phyloP scores from a whole-genome alignment of 106 monocot genomes.

The Hemerocallis citrina region DNA sequence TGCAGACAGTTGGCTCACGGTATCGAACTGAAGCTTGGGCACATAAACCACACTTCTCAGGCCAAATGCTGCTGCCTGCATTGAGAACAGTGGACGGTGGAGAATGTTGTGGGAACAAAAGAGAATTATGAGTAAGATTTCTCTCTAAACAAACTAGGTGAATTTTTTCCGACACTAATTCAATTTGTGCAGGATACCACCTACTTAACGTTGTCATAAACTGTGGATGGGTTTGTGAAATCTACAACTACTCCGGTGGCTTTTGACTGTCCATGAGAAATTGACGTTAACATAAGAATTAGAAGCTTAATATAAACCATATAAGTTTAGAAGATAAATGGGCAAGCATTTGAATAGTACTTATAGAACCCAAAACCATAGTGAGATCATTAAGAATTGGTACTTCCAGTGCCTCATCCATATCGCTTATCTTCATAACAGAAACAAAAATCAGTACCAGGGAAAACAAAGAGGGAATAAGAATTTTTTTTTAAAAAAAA shows the following conservation, averaged over 20 bases:
- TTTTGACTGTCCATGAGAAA: constrained; percentile 29
- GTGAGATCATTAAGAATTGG: constrained; percentile 86
- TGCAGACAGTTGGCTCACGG: constrained; percentile 52
- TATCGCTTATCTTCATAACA: constrained; percentile 45
- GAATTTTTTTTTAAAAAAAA: too few relatives aligned
- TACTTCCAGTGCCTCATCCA: constrained; percentile 87
- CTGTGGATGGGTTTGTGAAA: constrained; percentile 67
- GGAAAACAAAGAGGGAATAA: too few relatives aligned
- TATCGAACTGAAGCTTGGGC: constrained; percentile 63
- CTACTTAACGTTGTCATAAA: constrained; percentile 96
- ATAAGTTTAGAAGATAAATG: background rate
- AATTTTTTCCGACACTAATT: background rate
- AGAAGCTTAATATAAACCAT: background rate
- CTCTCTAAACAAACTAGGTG: background rate
- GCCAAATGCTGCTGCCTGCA: constrained; percentile 87
- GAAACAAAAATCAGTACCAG: too few relatives aligned
- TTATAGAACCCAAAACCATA: constrained; percentile 87
- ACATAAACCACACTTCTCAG: constrained; percentile 75
- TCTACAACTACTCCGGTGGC: constrained; percentile 75
- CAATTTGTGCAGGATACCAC: constrained; percentile 15
- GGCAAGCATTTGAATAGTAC: constrained; percentile 15
- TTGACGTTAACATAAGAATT: background rate
- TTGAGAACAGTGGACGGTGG: too few relatives aligned
- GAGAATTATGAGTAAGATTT: too few relatives aligned
- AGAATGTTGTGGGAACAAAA: too few relatives aligned